Conservation (phyloP, 2,329 filamentous ascomycete genomes). For the Sporothrix luriei region DNA sequence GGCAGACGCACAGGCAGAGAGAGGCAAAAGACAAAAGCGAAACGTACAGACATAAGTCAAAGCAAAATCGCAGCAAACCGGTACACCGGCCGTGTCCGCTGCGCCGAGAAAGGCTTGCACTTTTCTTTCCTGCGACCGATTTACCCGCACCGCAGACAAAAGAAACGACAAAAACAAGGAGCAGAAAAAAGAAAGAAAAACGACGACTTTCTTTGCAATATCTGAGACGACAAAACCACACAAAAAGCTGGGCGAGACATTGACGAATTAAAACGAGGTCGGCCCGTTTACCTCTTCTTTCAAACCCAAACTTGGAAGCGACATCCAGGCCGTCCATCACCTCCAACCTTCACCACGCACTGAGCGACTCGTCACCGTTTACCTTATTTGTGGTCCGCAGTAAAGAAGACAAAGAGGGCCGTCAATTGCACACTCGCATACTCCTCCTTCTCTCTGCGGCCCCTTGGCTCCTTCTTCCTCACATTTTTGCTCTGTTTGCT, state of each 20-base stretch:
- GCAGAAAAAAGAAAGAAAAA: not conserved
- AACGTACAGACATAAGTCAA: not conserved
- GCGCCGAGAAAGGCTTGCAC: slow-evolving; percentile 16
- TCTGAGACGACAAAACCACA: no score
- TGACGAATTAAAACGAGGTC: not conserved
- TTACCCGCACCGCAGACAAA: slow-evolving; percentile 11
- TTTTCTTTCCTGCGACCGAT: slow-evolving; percentile 11
- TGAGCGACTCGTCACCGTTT: not conserved
- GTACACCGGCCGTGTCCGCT: slow-evolving; percentile 19
- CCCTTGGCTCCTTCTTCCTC: not conserved
- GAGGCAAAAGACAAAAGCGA: not conserved
- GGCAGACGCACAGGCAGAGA: not conserved
- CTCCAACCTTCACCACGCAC: not conserved
- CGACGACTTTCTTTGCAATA: no score
- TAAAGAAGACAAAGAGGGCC: not conserved
- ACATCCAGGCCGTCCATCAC: not conserved
- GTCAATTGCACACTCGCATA: no score
- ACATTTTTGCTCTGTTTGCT: not conserved
- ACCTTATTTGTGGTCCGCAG: not conserved
- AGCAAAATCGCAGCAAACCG: slow-evolving; percentile 16
- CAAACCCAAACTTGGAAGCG: not conserved
- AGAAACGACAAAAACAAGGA: not conserved
- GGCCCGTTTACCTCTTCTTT: slow-evolving; percentile 6
- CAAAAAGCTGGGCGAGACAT: slow-evolving; percentile 1
- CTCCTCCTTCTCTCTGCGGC: no score